A percentile compares a stretch with the other conserved stretches of the same genome.
Evolutionary conservation across 1,284 basidiomycete species (phyloP).

Genomic region (Trametes hirsuta): DNA sequence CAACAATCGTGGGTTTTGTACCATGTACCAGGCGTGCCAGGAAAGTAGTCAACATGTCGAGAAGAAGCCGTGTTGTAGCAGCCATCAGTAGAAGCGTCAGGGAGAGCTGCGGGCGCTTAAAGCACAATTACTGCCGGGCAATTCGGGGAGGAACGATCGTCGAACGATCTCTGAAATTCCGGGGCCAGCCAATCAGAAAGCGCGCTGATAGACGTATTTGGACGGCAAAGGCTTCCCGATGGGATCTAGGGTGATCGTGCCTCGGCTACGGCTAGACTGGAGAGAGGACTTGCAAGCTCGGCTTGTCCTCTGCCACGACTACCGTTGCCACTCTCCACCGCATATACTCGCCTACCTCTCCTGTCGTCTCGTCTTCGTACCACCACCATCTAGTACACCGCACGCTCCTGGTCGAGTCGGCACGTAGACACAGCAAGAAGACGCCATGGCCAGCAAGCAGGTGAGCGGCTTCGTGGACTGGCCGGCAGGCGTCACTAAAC

Average conservation of each 20-base stretch:
- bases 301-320: constrained; percentile 22
- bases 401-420: neutral
- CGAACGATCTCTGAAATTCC: constrained; percentile 24
- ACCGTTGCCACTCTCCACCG: constrained; percentile 16
- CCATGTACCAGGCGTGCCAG: too few relatives aligned
- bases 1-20: too few relatives aligned
- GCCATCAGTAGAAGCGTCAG: too few relatives aligned
- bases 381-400: neutral
- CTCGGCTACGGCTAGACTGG: constrained; percentile 9
- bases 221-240: constrained; percentile 29
- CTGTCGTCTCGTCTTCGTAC: neutral
- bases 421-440: neutral
- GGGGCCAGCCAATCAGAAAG: constrained; percentile 18
- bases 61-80: too few relatives aligned
- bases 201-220: constrained; percentile 5
- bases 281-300: neutral
- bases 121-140: neutral
- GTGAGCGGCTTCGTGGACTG: constrained; percentile 25
- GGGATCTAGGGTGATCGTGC: constrained; percentile 22
- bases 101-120: neutral
- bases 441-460: constrained; percentile 39
- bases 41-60: too few relatives aligned
- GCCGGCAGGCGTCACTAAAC: constrained; percentile 1
- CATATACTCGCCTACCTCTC: neutral
- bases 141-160: constrained; percentile 7